Evolutionary conservation across 768 basidiomycete species (phyloP).

Genomic region (Mycena latifolia): DNA sequence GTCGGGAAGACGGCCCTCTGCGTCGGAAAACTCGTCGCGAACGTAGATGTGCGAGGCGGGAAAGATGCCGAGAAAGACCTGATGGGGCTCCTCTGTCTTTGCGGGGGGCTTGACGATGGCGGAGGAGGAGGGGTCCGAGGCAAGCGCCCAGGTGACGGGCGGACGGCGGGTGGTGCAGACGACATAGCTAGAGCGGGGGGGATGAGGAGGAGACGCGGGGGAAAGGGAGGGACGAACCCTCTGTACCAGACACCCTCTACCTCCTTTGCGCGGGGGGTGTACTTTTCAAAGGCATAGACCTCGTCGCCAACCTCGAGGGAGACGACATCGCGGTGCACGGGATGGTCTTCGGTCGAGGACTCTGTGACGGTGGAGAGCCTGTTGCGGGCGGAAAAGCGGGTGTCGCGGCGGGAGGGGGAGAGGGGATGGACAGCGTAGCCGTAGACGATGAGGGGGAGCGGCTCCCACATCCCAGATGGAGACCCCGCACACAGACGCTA

Average conservation of each 20-base stretch:
- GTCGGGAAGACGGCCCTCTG: slow-evolving; percentile 86
- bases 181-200: slow-evolving; percentile 71
- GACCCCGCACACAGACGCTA: neutral
- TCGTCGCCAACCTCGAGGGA: slow-evolving; percentile 96
- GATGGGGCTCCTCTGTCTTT: slow-evolving; percentile 82
- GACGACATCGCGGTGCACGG: slow-evolving; percentile 80
- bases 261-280: slow-evolving; percentile 78
- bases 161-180: slow-evolving; percentile 85
- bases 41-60: slow-evolving; percentile 90
- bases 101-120: slow-evolving; percentile 58
- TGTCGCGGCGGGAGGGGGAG: slow-evolving; percentile 80
- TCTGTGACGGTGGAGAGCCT: slow-evolving; percentile 74
- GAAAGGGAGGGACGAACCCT: slow-evolving; percentile 71
- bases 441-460: slow-evolving; percentile 75
- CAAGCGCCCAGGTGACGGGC: slow-evolving; percentile 72
- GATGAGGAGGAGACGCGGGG: slow-evolving; percentile 22
- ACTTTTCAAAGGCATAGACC: slow-evolving; percentile 96
- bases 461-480: slow-evolving; percentile 53
- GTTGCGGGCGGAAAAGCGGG: slow-evolving; percentile 68
- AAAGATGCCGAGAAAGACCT: slow-evolving; percentile 95
- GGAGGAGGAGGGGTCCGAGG: slow-evolving; percentile 69
- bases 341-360: slow-evolving; percentile 69
- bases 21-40: slow-evolving; percentile 89
- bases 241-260: slow-evolving; percentile 91
- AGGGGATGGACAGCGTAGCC: slow-evolving; percentile 93